Base-by-base conservation (phyloP, 108 stramenopile species). In the Skeletonema grethae region DNA sequence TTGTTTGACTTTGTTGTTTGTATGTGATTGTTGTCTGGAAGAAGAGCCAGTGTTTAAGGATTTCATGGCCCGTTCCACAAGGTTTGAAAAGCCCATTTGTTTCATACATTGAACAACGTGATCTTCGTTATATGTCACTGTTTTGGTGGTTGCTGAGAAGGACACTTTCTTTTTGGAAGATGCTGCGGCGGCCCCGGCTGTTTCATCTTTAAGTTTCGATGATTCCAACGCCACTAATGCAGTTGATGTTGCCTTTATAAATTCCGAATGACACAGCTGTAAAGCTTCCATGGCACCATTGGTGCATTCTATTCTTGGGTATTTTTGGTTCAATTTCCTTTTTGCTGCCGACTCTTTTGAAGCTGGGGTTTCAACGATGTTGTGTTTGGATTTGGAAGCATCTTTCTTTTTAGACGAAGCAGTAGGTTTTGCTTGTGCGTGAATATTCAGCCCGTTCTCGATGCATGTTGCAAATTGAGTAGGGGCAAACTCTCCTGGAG, bases 211-310 rank as follows among this genome's bases (percentile, higher is more conserved):
- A 18, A 18, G n/a, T 15, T 16, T 24, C 11, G 63, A 65, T 53
- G 46, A 55, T 56, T 57, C 36, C 25, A 66, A 24, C 28, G 56
- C 67, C 18, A 48, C 65, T 4, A 73, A 24, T 24, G 34, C 60
- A 25, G 20, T 20, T 0, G 72, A 45, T 24, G 36, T 24, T 13
- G 24, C 13, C 28, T 55, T 35, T 32, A 73, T 5, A 36, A 73
- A 73, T 22, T 61, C 65, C 24, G 72, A 55, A 25, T 73, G 72
- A 39, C 72, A 73, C 34, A 57, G 1, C 10, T 61, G 64, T 35
- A 73, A 22, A 32, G 72, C 72, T 31, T 73, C 72, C 65, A 73
- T 67, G 30, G 65, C 72, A 13, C 72, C 72, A 35, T 73, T 67
- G 64, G 72, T 73, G 34, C 72, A 73, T 66, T 57, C 53, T 56